Evolutionary conservation across 371 early-diverging fungal species (phyloP).

Genomic region (Synchytrium microbalum): DNA sequence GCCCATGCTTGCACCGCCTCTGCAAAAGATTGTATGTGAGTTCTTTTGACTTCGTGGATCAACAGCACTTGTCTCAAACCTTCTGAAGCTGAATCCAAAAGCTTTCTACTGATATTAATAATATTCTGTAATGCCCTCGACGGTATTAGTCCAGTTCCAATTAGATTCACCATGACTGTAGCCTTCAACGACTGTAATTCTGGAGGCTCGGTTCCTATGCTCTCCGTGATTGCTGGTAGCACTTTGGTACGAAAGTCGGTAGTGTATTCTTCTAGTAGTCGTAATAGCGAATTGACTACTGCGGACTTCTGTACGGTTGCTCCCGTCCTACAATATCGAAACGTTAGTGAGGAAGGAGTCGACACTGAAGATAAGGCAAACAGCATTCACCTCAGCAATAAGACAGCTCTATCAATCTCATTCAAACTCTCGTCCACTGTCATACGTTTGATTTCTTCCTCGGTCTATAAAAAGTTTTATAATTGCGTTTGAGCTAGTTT

Average conservation of each 20-base stretch:
- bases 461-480: constrained; percentile 21
- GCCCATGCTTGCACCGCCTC: constrained; percentile 15
- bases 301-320: constrained; percentile 21
- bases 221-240: constrained; percentile 20
- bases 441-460: constrained; percentile 32
- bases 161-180: constrained; percentile 11
- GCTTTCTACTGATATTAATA: constrained; percentile 13
- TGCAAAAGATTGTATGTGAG: constrained; percentile 1
- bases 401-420: constrained; percentile 28
- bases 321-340: constrained; percentile 8
- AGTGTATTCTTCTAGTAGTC: constrained; percentile 15
- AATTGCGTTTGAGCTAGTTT: no score
- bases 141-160: constrained; percentile 15
- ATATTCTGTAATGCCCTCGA: constrained; percentile 9
- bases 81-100: constrained; percentile 25
- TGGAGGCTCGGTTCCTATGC: constrained; percentile 6
- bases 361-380: no score
- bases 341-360: no score
- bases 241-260: constrained; percentile 19
- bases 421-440: constrained; percentile 28
- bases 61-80: no score
- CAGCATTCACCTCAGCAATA: constrained; percentile 20
- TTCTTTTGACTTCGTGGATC: no score
- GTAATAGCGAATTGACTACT: constrained; percentile 10
- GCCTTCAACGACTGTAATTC: constrained; percentile 21